Percentiles rank a stretch among this genome's conserved stretches.
Conservation (phyloP, 257 asterid species). For the Nicotiana undulata region DNA sequence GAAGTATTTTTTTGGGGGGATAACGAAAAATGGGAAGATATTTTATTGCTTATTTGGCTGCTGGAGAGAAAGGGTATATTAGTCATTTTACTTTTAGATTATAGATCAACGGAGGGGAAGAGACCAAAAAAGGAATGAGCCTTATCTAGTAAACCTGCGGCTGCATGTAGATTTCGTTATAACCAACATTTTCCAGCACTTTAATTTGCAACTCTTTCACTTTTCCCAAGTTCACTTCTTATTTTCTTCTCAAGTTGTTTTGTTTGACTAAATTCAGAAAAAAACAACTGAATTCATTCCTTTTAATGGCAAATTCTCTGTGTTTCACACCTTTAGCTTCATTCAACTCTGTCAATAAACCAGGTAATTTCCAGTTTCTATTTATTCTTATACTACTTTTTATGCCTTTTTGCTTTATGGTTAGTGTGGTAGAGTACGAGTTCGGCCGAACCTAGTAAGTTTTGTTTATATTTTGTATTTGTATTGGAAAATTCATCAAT, state of each 20-base stretch:
- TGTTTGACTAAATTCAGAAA: too few species aligned
- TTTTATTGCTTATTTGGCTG: too few species aligned
- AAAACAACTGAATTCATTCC: neutral
- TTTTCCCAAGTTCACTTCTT: neutral
- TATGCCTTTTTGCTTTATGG: neutral
- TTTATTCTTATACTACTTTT: neutral
- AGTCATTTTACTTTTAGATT: too few species aligned
- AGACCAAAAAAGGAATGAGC: neutral
- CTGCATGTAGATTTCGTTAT: neutral
- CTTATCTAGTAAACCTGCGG: conserved; percentile 1
- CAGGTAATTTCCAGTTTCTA: conserved; percentile 1
- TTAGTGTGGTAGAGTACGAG: too few species aligned
- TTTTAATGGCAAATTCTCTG: conserved; percentile 10
- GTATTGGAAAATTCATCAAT: too few species aligned
- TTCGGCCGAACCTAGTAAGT: too few species aligned
- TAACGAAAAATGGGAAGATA: too few species aligned
- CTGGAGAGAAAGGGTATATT: too few species aligned
- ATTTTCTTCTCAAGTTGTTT: neutral
- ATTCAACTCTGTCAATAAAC: conserved; percentile 12
- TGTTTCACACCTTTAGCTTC: conserved; percentile 16
- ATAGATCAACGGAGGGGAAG: too few species aligned
- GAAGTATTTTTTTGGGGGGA: too few species aligned
- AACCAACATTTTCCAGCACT: neutral
- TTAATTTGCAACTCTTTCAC: neutral
- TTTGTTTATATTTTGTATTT: too few species aligned